Base-by-base conservation (phyloP, 1,284 basidiomycete genomes). In the Cryptococcus floricola region DNA sequence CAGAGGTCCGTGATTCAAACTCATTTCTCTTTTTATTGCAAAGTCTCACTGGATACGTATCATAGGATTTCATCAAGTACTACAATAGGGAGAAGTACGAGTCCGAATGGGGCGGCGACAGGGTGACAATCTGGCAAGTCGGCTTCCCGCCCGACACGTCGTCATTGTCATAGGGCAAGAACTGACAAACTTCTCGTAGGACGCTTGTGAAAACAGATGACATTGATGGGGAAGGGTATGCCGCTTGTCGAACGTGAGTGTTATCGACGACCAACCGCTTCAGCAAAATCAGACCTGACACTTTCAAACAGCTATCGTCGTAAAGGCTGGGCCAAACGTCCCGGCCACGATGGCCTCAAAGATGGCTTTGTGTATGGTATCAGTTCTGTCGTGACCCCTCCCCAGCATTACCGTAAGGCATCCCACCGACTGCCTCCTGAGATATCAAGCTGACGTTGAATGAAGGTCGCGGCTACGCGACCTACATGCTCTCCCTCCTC, bases 381-480 rank as follows among this genome's bases (percentile, higher is more conserved):
- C 27, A 64, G 62, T 3, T 66, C 64, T 1, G 73, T 75, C 4
- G 64, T 68, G 46, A 71, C 68, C 16, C 64, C 67, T 10, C 44
- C 51, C 2, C 12, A 59, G 14, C 63, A 71, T 54, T 66, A 61
- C 19, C 56, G 68, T 68, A 45, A 54, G 65, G 54, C 14, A 14
- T 23, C n/a, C 34, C 6, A 13, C 18, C 31, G 44, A 25, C 12
- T 45, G 43, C 16, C 12, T 43, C 39, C 19, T 34, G 43, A 23
- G 2, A 23, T 43, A 43, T 44, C 6, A 19, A 34, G 14, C 18
- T 47, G 46, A 38, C 28, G 10, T 46, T 9, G 27, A 8, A 25
- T 39, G 12, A 23, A 70, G 69, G 63, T 2, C 58, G 65, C n/a
- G 68, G 69, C 3, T 71, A 67, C 52, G 69, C 69, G 2, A 66